Evolutionary conservation across 1,139 yeast genomes (phyloP).

Genomic region (Geotrichum klebahnii): DNA sequence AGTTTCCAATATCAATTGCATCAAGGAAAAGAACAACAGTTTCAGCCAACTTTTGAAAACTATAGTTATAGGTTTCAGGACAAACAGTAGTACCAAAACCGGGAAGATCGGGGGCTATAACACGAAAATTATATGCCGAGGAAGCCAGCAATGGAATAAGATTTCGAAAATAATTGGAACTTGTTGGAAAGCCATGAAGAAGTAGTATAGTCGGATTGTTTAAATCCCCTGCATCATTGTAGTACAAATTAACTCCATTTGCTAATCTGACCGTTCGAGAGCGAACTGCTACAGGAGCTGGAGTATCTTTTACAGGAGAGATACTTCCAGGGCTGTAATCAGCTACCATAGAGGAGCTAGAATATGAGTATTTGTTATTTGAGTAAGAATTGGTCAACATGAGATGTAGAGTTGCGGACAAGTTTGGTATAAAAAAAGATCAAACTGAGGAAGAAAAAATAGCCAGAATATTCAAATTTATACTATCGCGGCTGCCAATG

Average conservation of each 20-base stretch:
- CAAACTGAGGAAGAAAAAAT: too few relatives aligned
- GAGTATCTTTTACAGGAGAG: too few relatives aligned
- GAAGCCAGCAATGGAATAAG: conserved; percentile 41
- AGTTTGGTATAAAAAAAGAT: too few relatives aligned
- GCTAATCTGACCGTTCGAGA: conserved; percentile 4
- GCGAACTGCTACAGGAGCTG: background rate
- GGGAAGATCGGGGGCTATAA: conserved; percentile 48
- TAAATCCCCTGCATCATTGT: conserved; percentile 42
- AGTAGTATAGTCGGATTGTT: conserved; percentile 39
- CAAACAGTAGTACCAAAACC: conserved; percentile 43
- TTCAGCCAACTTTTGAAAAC: conserved; percentile 39
- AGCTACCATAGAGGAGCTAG: too few relatives aligned
- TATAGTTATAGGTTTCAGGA: conserved; percentile 34
- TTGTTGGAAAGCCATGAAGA: conserved; percentile 47
- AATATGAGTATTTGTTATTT: too few relatives aligned
- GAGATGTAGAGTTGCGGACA: too few relatives aligned
- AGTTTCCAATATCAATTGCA: conserved; percentile 34
- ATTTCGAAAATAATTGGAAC: conserved; percentile 42
- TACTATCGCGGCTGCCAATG: too few relatives aligned
- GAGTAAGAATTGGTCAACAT: too few relatives aligned
- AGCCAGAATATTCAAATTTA: too few relatives aligned
- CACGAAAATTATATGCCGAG: conserved; percentile 34
- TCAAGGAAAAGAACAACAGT: conserved; percentile 39
- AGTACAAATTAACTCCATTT: conserved; percentile 38
- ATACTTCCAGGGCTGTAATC: too few relatives aligned